Evolutionary conservation across 2,329 filamentous ascomycete genomes (phyloP).

Genomic region (Aotearoamyces nothofagi): DNA sequence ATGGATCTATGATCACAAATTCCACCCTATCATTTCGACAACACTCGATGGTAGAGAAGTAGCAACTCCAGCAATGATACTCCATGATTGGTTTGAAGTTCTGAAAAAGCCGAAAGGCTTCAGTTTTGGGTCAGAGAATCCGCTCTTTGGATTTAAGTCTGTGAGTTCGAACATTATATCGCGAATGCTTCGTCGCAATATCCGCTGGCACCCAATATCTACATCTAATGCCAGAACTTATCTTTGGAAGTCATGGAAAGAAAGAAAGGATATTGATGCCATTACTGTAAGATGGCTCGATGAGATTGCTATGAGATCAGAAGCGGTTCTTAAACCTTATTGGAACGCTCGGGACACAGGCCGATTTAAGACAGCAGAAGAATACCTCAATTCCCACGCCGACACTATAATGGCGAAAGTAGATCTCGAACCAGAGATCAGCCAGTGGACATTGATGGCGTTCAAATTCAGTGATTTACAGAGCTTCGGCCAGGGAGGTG

Average conservation of each 20-base stretch:
- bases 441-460: slow-evolving; percentile 15
- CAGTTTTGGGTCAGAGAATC: slow-evolving; percentile 28
- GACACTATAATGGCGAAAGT: slow-evolving; percentile 17
- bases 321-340: slow-evolving; percentile 23
- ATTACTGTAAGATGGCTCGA: slow-evolving; percentile 27
- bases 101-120: slow-evolving; percentile 24
- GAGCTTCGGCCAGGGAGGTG: slow-evolving; percentile 20
- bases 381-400: slow-evolving; percentile 21
- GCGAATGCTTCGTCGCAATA: slow-evolving; percentile 21
- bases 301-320: slow-evolving; percentile 25
- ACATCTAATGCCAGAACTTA: slow-evolving; percentile 25
- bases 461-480: slow-evolving; percentile 21
- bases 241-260: slow-evolving; percentile 29
- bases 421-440: slow-evolving; percentile 17
- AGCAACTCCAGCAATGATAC: slow-evolving; percentile 35
- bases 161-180: slow-evolving; percentile 10
- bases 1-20: slow-evolving; percentile 30
- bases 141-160: slow-evolving; percentile 29
- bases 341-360: slow-evolving; percentile 23
- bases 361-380: slow-evolving; percentile 22
- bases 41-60: slow-evolving; percentile 31
- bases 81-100: slow-evolving; percentile 26
- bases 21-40: slow-evolving; percentile 27
- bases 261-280: slow-evolving; percentile 23
- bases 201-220: slow-evolving; percentile 21